Conservation (phyloP, 768 basidiomycete genomes). For the Multifurca ochricompacta region DNA sequence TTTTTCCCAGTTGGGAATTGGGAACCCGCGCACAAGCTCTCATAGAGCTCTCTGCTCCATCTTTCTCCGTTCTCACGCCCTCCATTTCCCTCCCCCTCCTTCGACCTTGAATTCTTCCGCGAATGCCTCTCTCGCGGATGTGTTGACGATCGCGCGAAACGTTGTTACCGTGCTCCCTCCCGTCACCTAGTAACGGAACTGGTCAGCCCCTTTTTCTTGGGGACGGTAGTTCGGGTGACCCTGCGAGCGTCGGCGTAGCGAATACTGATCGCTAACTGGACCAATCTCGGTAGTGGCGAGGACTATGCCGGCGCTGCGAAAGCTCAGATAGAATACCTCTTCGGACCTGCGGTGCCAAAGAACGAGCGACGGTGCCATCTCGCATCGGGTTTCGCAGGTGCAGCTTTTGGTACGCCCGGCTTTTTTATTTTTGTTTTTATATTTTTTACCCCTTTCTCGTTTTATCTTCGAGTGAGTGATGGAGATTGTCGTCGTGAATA, state of each 20-base stretch:
- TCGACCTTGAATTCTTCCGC: slow-evolving; percentile 18
- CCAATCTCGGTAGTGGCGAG: slow-evolving; percentile 36
- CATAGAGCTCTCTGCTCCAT: slow-evolving; percentile 39
- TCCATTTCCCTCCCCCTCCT: slow-evolving; percentile 24
- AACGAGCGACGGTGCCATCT: slow-evolving; percentile 74
- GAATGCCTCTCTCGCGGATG: slow-evolving; percentile 38
- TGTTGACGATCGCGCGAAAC: slow-evolving; percentile 46
- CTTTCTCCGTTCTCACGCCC: slow-evolving; percentile 38
- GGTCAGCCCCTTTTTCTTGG: slow-evolving; percentile 50
- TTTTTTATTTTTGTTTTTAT: no score
- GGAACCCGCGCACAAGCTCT: slow-evolving; percentile 45
- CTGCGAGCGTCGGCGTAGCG: slow-evolving; percentile 67
- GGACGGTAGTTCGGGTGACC: slow-evolving; percentile 65
- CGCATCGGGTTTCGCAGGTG: slow-evolving; percentile 59
- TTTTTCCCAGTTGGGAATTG: slow-evolving; percentile 41
- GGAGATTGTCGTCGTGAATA: no score
- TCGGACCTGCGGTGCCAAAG: slow-evolving; percentile 43
- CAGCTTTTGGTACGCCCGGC: slow-evolving; percentile 74
- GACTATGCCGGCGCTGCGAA: slow-evolving; percentile 57
- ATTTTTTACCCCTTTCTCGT: no score
- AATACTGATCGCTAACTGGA: slow-evolving; percentile 59
- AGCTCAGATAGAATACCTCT: slow-evolving; percentile 58
- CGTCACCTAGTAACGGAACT: slow-evolving; percentile 34
- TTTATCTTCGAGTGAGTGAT: no score
- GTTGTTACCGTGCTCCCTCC: slow-evolving; percentile 42